Evolutionary conservation across 2,329 filamentous ascomycete genomes (phyloP), one percentile per base, ranked within the genome.

Genomic region (Cytospora leucostoma): DNA sequence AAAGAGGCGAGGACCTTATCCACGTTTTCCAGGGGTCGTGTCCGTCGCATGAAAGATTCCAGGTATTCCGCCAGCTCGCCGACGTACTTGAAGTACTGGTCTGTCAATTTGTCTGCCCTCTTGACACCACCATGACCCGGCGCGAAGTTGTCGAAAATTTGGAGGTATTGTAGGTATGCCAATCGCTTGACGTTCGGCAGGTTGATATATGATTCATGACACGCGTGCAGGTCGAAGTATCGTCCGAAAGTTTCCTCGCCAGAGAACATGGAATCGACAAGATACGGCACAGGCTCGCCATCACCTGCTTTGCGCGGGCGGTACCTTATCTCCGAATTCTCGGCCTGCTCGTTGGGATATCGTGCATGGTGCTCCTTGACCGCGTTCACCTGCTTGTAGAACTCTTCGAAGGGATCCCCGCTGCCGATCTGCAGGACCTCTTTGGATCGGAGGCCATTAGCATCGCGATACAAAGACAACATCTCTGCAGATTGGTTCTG

Each of bases 251-350:
- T 90, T 75, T 99, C 95, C 76, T 99, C 96, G 66, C 95, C 95
- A 0, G 93, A 96, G 76, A 99, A 99, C 80, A 98, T 90, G 63
- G 87, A 87, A 72, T 98, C 94, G 55, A 97, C 88, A 59, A 93
- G 86, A 51, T 85, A 86, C 4, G 84, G 82, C 62, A 85, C 76
- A 1, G 82, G 79, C 54, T 89, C 86, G 56, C 63, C 59, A 21
- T 87, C 85, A 67, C 89, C 88, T 51, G 87, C 87, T 13, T 82
- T 84, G 50, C 83, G 79, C 63, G 78, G 84, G 75, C 93, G 92
- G 80, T 99, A 99, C 40, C 93, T 91, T 69, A 89, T 87, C 78
- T 99, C 96, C 15, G 97, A 87, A 71, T 98, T 97, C 76, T 99
- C 95, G 55, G 96, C 91, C 35, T 91, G 92, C 74, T 97, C 92